Evolutionary conservation across 805 yeast genomes (phyloP).

Genomic region (Yamadazyma scolyti): DNA sequence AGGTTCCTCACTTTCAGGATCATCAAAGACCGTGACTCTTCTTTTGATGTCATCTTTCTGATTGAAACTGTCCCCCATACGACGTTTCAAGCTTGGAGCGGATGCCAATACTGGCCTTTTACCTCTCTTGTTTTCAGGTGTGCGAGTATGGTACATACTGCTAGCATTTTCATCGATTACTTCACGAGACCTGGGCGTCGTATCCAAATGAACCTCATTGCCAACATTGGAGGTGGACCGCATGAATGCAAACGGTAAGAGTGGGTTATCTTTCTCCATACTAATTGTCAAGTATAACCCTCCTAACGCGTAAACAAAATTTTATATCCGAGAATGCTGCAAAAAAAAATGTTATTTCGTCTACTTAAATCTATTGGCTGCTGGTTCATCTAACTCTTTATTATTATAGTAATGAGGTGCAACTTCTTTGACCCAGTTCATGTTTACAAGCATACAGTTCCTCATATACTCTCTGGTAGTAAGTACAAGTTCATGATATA

Average conservation of each 20-base stretch:
- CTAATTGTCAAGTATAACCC: too few relatives aligned
- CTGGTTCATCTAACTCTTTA: conserved; percentile 20
- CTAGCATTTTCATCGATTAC: conserved; percentile 43
- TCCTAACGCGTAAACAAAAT: neutral
- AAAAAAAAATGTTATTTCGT: too few relatives aligned
- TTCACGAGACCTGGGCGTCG: conserved; percentile 37
- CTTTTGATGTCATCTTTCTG: conserved; percentile 39
- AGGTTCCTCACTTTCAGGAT: conserved; percentile 13
- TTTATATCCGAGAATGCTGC: too few relatives aligned
- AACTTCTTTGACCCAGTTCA: conserved; percentile 66
- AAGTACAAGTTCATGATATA: conserved; percentile 79
- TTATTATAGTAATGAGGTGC: conserved; percentile 59
- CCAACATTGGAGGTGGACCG: conserved; percentile 21
- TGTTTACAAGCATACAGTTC: conserved; percentile 69
- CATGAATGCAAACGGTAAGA: conserved; percentile 49
- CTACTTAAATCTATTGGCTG: neutral
- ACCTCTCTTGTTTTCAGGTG: neutral
- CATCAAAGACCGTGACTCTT: conserved; percentile 18
- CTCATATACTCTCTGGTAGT: conserved; percentile 90
- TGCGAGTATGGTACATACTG: conserved; percentile 41
- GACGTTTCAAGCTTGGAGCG: conserved; percentile 35
- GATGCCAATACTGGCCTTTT: conserved; percentile 17
- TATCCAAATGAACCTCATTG: conserved; percentile 28
- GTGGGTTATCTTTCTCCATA: conserved; percentile 33
- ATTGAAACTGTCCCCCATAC: conserved; percentile 41